These are phyloP conservation scores for Trichoderma asperelloides DNA, from an alignment of 495 filamentous ascomycete species.

Conservation along the genomic window DNA sequence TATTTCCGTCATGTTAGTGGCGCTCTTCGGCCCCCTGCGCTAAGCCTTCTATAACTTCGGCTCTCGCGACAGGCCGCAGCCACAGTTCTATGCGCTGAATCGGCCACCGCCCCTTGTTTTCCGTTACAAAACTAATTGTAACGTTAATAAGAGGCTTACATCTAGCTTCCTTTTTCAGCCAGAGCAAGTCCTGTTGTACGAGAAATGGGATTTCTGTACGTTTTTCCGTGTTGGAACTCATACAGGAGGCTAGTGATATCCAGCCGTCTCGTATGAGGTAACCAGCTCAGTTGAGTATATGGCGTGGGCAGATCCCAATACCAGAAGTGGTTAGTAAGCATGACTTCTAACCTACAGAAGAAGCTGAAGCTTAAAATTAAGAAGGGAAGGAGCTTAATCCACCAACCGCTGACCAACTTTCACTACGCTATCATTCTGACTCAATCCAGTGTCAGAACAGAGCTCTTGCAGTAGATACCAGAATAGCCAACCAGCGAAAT, in stretches of 20 bases:
- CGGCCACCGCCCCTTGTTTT: not conserved
- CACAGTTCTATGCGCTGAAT: not conserved
- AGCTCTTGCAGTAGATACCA: not conserved
- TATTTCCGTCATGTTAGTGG: not conserved
- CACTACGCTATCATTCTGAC: not conserved
- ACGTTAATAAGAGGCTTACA: constrained; percentile 8
- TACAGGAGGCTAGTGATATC: not conserved
- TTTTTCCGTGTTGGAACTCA: not conserved
- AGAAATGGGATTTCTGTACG: not conserved
- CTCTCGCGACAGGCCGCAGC: not conserved
- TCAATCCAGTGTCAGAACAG: not conserved
- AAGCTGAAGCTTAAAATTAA: not conserved
- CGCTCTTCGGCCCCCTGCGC: not conserved
- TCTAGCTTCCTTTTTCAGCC: not conserved
- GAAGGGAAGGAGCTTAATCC: not conserved
- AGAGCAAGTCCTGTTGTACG: not conserved
- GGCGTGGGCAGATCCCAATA: not conserved
- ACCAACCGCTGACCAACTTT: not conserved
- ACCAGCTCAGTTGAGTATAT: not conserved
- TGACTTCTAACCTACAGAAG: not conserved
- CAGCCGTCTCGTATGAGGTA: not conserved
- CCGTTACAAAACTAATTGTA: not conserved
- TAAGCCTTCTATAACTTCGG: not conserved
- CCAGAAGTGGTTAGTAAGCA: not conserved
- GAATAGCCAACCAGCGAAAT: not conserved